phyloP scores from a whole-genome alignment of 2,329 filamentous ascomycete genomes.

The Sporothrix mexicana region DNA sequence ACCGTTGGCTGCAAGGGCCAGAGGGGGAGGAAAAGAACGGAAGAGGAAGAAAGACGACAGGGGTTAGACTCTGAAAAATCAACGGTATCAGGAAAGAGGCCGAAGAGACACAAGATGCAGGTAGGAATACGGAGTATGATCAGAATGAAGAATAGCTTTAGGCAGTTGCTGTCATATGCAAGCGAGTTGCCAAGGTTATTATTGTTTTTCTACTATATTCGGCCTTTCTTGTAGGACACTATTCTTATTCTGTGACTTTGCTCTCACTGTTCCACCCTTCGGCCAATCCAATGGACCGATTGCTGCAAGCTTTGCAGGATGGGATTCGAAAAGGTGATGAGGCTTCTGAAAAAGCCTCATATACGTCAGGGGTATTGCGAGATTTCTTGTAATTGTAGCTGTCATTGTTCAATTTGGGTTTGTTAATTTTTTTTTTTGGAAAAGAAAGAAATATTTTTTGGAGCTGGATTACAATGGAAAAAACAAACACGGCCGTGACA shows the following conservation, averaged over 20 bases:
- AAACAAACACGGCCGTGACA: constrained; percentile 10
- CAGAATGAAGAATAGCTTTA: background rate
- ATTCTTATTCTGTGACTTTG: background rate
- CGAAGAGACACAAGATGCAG: background rate
- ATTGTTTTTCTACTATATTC: constrained; percentile 6
- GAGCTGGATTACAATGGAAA: background rate
- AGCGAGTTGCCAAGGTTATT: background rate
- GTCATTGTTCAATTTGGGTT: background rate
- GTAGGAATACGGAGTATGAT: background rate
- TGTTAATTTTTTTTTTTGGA: background rate
- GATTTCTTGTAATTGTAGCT: background rate
- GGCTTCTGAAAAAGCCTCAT: constrained; percentile 13
- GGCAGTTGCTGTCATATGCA: constrained; percentile 13
- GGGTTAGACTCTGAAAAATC: background rate
- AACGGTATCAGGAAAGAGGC: background rate
- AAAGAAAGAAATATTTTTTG: background rate
- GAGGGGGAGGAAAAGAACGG: background rate
- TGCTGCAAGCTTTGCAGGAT: background rate
- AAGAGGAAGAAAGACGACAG: constrained; percentile 9
- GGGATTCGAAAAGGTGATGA: background rate
- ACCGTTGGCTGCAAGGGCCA: constrained; percentile 18
- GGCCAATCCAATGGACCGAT: constrained; percentile 29
- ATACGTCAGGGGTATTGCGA: constrained; percentile 4
- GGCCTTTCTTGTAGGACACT: background rate
- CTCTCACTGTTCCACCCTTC: constrained; percentile 6